Base-by-base conservation (phyloP, 257 asterid genomes). In the Pogostemon cablin region DNA sequence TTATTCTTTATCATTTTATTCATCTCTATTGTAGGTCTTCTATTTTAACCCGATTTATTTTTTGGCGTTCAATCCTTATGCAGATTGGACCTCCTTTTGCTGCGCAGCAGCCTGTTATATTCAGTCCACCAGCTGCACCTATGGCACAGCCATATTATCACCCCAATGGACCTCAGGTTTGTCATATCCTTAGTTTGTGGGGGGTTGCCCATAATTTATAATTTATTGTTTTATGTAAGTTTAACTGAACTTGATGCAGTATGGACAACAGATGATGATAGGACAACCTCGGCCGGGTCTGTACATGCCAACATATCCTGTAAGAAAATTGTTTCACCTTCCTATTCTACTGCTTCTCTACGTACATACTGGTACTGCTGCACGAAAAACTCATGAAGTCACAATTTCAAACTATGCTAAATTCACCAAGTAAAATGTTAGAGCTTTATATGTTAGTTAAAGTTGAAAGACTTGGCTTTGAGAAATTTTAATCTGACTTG, bases 151-250 rank as follows among this genome's bases (percentile, higher is more conserved):
- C 86, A 5, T 95, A 85, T 81, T 95, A 84, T 82, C 95, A 87
- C 80, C 96, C 96, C 65, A 83, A 75, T 74, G 98, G 90, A 75
- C 95, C 90, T 77, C 99, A 89, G 98, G 99, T 91, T 75, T 46
- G 85, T 81, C 47, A 9, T 63, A 55, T 62, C 54, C 59, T 40
- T 46, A 47, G 34, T 55, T 44, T 6, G 32, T 56, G 37, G 59
- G 40, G 7, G 0, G n/a, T 65, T 74, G 32, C 63, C 68, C 41
- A 20, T 15, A 53, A 40, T 38, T 54, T 15, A 6, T 25, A 6
- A 43, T 78, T 39, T 59, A 57, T 46, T 7, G 25, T 65, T n/a
- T 4, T 65, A 7, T 62, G 9, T 72, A 47, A 63, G 37, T 65
- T 61, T 64, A 65, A 62, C 58, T 49, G 65, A 40, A 62, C 62